Evolutionary conservation across 192 early-diverging fungal species (phyloP), one percentile per base, ranked within the genome.

Genomic region (Haplosporangium gracile): DNA sequence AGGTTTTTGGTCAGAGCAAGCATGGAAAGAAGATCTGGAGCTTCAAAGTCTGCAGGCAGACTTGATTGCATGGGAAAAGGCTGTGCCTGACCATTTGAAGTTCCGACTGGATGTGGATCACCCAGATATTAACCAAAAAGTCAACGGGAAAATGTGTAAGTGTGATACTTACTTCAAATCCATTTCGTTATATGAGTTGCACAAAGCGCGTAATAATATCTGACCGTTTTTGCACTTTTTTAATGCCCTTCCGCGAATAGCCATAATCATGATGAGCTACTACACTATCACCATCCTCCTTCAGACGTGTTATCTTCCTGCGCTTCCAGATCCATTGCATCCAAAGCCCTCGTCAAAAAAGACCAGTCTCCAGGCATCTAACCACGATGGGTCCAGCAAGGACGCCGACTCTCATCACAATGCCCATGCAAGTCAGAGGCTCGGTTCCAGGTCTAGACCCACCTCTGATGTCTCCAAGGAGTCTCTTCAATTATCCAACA

Each of bases 251-350:
- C 5, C 26, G 2, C 40, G 5, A 60, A 24, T 65, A 83, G 81
- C 71, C 38, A 22, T 38, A 3, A 3, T 83, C 43, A 78, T 74
- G 45, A 72, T 78, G 76, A 24, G 43, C 20, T 83, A 83, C 32
- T 83, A 83, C 69, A 83, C 81, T 5, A 83, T 83, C 36, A 83
- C 81, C 4, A 77, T 83, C 49, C 51, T 83, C 71, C 70, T 83
- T 6, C 81, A 83, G 43, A 71, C 76, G 29, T 76, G 76, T 8
- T 83, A 77, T 71, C 81, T 83, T 6, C 81, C 81, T 2, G 77
- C 34, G 47, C 38, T 34, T 47, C 70, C 60, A 51, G 39, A 34
- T 47, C 38, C 45, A 5, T 79, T 70, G 15, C 57, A 36, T 20
- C 71, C 72, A 7, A 60, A 74, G 4, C n/a, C 39, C 0, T 57